Evolutionary conservation across 176 grass and related monocot genomes (phyloP).

Genomic region (Cymbopogon citratus): DNA sequence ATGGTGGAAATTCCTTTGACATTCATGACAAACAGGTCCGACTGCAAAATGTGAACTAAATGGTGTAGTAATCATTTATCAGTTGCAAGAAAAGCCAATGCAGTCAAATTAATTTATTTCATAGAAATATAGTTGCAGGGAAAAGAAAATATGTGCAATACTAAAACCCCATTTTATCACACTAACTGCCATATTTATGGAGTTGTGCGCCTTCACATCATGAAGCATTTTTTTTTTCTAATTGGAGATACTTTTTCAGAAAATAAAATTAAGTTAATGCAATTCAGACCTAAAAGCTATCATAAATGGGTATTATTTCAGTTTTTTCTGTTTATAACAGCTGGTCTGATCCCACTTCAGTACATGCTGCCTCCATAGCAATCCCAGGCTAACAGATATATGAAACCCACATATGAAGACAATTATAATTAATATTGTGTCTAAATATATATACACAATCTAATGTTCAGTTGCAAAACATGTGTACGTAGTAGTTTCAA

Average conservation of each 20-base stretch:
- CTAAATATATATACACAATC: not conserved
- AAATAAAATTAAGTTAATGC: not conserved
- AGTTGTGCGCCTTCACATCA: not conserved
- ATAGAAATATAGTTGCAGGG: not conserved
- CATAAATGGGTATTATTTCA: not conserved
- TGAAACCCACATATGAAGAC: no score
- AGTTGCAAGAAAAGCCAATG: not conserved
- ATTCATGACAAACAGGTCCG: not conserved
- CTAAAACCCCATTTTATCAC: not conserved
- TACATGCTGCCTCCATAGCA: not conserved
- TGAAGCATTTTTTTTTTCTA: not conserved
- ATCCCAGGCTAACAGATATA: no score
- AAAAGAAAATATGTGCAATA: not conserved
- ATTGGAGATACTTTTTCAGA: not conserved
- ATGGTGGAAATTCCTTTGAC: not conserved
- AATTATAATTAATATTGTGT: not conserved
- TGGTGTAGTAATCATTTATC: not conserved
- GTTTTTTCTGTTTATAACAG: not conserved
- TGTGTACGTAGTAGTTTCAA: no score
- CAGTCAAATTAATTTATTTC: not conserved
- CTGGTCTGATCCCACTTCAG: not conserved
- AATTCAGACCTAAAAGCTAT: not conserved
- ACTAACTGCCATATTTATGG: not conserved
- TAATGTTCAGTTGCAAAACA: not conserved
- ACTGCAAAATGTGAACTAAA: not conserved